Evolutionary conservation across 176 grass and related monocot species (phyloP).

Genomic region (Miscanthus lutarioriparius): DNA sequence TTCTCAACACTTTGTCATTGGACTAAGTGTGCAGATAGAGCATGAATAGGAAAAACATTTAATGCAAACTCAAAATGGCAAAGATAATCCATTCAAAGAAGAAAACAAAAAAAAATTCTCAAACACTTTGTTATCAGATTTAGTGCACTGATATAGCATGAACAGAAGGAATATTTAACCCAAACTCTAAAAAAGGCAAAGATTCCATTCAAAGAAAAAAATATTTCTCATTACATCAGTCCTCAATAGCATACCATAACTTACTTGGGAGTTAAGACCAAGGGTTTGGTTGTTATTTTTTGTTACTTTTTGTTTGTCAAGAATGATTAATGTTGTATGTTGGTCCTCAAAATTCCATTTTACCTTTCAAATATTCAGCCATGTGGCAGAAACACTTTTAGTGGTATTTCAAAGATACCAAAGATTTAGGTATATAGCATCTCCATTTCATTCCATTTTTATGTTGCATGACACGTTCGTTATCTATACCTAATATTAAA

Average conservation of each 20-base stretch:
- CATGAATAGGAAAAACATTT: neutral
- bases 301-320: neutral
- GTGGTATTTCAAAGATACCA: neutral
- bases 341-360: neutral
- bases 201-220: neutral
- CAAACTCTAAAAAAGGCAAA: neutral
- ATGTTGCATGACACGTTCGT: neutral
- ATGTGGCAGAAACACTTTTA: neutral
- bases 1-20: neutral
- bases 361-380: neutral
- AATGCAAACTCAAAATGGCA: neutral
- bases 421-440: neutral
- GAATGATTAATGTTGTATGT: neutral
- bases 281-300: neutral
- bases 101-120: no score
- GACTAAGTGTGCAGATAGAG: neutral
- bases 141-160: neutral
- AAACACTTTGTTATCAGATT: no score
- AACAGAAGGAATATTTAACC: neutral
- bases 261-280: neutral
- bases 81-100: neutral
- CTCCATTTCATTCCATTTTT: neutral
- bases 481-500: neutral
- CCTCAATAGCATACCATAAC: neutral
- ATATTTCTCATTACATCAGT: neutral